Evolutionary conservation across 2,329 filamentous ascomycete species (phyloP).

Genomic region (Hyphodiscus sp.): DNA sequence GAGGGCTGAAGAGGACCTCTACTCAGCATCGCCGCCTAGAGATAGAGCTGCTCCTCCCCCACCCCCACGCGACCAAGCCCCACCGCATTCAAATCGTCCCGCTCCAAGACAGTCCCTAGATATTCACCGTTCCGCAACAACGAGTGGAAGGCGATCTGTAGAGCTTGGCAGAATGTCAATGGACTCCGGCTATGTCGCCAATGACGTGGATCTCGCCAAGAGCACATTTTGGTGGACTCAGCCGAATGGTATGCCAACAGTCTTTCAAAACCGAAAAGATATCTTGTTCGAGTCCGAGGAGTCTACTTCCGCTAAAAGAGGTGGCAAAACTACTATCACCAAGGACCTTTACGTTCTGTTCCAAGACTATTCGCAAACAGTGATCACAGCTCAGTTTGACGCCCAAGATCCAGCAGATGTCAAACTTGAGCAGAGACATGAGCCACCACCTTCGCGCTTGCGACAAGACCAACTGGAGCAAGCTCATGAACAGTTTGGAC

Average conservation of each 20-base stretch:
- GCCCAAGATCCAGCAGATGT: conserved; percentile 66
- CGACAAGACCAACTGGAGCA: conserved; percentile 91
- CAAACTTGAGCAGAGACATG: conserved; percentile 77
- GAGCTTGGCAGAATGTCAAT: conserved; percentile 69
- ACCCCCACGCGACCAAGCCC: conserved; percentile 35
- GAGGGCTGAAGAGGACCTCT: conserved; percentile 27
- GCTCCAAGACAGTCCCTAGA: conserved; percentile 58
- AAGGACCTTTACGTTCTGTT: conserved; percentile 85
- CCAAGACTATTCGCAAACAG: conserved; percentile 92
- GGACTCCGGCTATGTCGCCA: conserved; percentile 79
- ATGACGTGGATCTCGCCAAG: conserved; percentile 73
- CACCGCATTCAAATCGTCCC: conserved; percentile 25
- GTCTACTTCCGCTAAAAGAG: conserved; percentile 59
- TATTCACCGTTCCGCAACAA: conserved; percentile 44
- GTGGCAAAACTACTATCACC: conserved; percentile 64
- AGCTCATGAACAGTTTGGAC: conserved; percentile 74
- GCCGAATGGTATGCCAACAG: conserved; percentile 70
- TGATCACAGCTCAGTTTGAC: conserved; percentile 77
- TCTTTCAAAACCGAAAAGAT: conserved; percentile 76
- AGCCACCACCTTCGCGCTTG: conserved; percentile 70
- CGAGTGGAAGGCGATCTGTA: conserved; percentile 46
- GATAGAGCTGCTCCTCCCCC: conserved; percentile 39
- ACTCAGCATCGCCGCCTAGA: conserved; percentile 31
- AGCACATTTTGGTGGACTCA: conserved; percentile 83
- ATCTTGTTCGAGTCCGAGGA: conserved; percentile 79